Conservation (phyloP, 768 basidiomycete genomes). For the Boletus rubescentipes region DNA sequence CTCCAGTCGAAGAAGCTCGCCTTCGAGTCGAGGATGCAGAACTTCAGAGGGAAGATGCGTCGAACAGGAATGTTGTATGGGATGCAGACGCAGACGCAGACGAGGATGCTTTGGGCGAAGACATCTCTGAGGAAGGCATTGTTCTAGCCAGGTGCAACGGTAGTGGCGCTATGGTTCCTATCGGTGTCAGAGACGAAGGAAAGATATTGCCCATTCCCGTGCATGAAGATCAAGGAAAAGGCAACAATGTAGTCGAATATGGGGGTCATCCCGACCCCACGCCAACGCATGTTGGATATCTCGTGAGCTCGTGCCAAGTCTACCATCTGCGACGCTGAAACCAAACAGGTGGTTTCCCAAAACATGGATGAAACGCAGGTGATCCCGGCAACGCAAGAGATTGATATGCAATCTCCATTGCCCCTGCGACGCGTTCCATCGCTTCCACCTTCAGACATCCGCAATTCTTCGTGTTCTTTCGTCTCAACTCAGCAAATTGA, state of each 20-base stretch:
- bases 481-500: conserved; percentile 33
- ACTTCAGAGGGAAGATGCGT: conserved; percentile 61
- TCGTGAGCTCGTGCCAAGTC: conserved; percentile 40
- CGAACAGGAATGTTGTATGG: conserved; percentile 65
- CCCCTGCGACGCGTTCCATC: conserved; percentile 15
- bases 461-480: conserved; percentile 14
- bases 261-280: conserved; percentile 50
- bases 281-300: conserved; percentile 53
- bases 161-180: conserved; percentile 35
- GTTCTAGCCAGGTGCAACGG: conserved; percentile 24
- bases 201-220: conserved; percentile 46
- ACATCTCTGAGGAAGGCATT: conserved; percentile 30
- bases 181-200: conserved; percentile 60
- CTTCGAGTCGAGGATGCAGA: conserved; percentile 54
- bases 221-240: conserved; percentile 15
- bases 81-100: conserved; percentile 56
- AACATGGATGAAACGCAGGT: conserved; percentile 53
- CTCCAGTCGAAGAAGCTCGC: conserved; percentile 58
- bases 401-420: conserved; percentile 26
- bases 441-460: conserved; percentile 31
- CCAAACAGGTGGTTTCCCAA: conserved; percentile 18
- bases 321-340: not conserved
- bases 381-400: conserved; percentile 36
- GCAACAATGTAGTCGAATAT: conserved; percentile 35
- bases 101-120: conserved; percentile 60